Percentiles rank a stretch among this genome's conserved stretches.
phyloP scores from a whole-genome alignment of 495 filamentous ascomycete species.

The Alectoria sarmentosa region DNA sequence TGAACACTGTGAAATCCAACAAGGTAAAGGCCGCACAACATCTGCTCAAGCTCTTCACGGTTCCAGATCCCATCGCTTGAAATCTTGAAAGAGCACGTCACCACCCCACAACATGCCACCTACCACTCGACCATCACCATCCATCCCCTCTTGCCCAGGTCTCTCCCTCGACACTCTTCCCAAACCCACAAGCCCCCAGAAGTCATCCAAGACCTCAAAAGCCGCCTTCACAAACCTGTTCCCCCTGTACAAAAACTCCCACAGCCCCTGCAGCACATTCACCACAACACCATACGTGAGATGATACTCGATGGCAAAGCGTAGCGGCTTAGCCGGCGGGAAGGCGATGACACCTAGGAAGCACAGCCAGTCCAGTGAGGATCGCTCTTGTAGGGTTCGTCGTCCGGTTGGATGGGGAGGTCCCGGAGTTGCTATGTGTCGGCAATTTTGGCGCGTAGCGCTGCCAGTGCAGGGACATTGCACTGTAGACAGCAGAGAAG shows the following conservation, averaged over 20 bases:
- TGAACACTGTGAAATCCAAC: neutral
- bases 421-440: neutral
- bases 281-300: neutral
- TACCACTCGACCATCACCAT: neutral
- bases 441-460: neutral
- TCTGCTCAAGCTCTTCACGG: neutral
- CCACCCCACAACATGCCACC: neutral
- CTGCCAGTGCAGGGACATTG: neutral
- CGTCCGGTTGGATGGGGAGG: neutral
- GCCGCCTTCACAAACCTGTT: neutral
- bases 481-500: neutral
- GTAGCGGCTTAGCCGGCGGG: neutral
- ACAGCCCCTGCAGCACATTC: conserved; percentile 9
- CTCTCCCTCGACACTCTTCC: neutral
- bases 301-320: neutral
- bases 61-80: neutral
- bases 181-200: neutral
- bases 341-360: neutral
- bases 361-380: neutral
- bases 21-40: neutral
- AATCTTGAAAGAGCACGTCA: neutral
- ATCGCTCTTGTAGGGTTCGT: conserved; percentile 4
- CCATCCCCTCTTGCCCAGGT: neutral
- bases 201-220: conserved; percentile 5
- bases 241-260: neutral